These are phyloP conservation scores for Aspergillus sp. DNA, from an alignment of 2,329 filamentous ascomycete genomes.

Conservation along the genomic window DNA sequence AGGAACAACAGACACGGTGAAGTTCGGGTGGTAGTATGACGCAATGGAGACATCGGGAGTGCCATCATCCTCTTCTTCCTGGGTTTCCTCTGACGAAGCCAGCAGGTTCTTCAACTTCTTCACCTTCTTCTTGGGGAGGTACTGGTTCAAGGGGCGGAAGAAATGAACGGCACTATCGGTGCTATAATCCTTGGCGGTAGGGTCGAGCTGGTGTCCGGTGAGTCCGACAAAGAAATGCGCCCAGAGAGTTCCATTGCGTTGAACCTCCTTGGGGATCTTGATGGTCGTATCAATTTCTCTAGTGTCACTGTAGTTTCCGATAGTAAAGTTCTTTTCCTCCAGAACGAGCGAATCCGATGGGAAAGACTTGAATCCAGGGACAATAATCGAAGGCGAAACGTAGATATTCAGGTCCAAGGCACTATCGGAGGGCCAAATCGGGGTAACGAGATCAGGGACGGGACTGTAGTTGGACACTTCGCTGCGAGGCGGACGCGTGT, in stretches of 20 bases:
- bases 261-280: constrained; percentile 73
- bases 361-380: constrained; percentile 64
- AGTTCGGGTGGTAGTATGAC: constrained; percentile 94
- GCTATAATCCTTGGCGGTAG: constrained; percentile 70
- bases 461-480: constrained; percentile 44
- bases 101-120: constrained; percentile 86
- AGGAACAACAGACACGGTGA: constrained; percentile 84
- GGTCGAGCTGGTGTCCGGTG: constrained; percentile 74
- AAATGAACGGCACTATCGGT: constrained; percentile 78
- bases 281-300: constrained; percentile 77
- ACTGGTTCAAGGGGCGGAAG: constrained; percentile 80
- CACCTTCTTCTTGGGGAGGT: constrained; percentile 86
- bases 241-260: constrained; percentile 91
- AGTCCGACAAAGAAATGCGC: constrained; percentile 90
- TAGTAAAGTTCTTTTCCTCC: constrained; percentile 75
- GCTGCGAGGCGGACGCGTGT: constrained; percentile 59
- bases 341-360: constrained; percentile 71
- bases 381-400: constrained; percentile 72
- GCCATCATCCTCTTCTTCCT: constrained; percentile 54
- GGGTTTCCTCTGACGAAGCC: constrained; percentile 52
- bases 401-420: constrained; percentile 82
- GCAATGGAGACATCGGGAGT: constrained; percentile 68
- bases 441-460: constrained; percentile 71
- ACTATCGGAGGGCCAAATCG: constrained; percentile 83
- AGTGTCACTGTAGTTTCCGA: constrained; percentile 77